Base-by-base conservation (phyloP, 2,329 filamentous ascomycete species). In the Macroventuria anomochaeta region DNA sequence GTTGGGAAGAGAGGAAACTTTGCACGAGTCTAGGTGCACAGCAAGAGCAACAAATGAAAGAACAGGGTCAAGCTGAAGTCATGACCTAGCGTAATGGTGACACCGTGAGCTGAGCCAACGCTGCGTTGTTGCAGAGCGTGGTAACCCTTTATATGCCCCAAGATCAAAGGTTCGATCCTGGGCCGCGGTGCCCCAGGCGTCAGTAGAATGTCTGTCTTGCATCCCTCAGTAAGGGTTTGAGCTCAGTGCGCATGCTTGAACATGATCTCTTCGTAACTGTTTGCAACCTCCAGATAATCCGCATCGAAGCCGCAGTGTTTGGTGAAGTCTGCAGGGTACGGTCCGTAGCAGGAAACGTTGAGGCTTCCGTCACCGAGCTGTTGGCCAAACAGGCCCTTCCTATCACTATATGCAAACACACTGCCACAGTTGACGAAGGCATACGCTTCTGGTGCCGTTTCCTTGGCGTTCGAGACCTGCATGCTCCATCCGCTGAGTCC, bases 141-240 rank as follows among this genome's bases (percentile, higher is more conserved):
- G n/a, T n/a, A n/a, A n/a, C n/a, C 44, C 33, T 58, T 66, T 11
- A 42, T 37, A 25, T 61, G 55, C 39, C 65, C 48, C 3, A 59
- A n/a, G 3, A 64, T 36, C 53, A 55, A 77, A 21, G 59, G 72
- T 20, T 79, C 75, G 46, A 84, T 78, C 2, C 33, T 52, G n/a
- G 48, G 67, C 37, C 76, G 68, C 15, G 81, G 81, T 8, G 77
- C 76, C 2, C 76, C 78, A 3, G 75, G 72, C 0, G 77, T 81
- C 53, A 80, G 79, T 60, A 83, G 75, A 77, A 79, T 81, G 32
- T 77, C 71, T 25, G 72, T 68, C 62, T 79, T 77, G 62, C 77
- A 62, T 48, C 82, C 80, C 40, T 78, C 78, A 8, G 74, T 77
- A 48, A 69, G 34, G 33, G 68, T 58, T 44, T 73, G 68, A n/a